Percentiles rank a stretch among this genome's conserved stretches.
Conservation (phyloP, 1,284 basidiomycete genomes). For the Mycena sp. region DNA sequence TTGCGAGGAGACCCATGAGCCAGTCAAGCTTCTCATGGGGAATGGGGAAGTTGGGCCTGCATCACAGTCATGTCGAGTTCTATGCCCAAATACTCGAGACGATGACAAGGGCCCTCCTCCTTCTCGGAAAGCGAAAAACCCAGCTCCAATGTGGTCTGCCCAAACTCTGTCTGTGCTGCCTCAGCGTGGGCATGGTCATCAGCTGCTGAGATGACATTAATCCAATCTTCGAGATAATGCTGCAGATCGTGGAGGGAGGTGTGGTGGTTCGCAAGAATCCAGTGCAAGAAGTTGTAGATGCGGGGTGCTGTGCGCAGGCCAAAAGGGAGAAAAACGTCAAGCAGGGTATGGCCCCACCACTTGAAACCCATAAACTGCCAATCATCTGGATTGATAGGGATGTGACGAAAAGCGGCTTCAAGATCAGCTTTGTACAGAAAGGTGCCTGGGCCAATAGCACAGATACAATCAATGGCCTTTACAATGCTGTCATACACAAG, state of each 20-base stretch:
- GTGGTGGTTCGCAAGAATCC: constrained; percentile 12
- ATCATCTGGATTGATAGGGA: constrained; percentile 15
- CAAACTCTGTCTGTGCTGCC: neutral
- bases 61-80: constrained; percentile 20
- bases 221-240: constrained; percentile 28
- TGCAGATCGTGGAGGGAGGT: neutral
- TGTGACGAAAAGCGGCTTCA: constrained; percentile 25
- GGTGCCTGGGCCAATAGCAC: neutral
- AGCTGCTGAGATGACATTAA: constrained; percentile 5
- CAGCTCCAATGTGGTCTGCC: neutral
- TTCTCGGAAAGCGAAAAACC: constrained; percentile 12
- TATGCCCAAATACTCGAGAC: constrained; percentile 26
- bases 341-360: neutral
- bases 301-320: constrained; percentile 10
- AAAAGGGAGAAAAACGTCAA: constrained; percentile 19
- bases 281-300: constrained; percentile 21
- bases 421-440: constrained; percentile 25
- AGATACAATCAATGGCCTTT: constrained; percentile 13
- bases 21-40: constrained; percentile 8
- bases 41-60: constrained; percentile 25
- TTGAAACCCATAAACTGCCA: constrained; percentile 6
- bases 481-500: constrained; percentile 10
- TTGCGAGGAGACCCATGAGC: neutral
- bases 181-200: neutral
- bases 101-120: constrained; percentile 12